Conservation (phyloP, 768 basidiomycete species). For the Leccinum obscurum region DNA sequence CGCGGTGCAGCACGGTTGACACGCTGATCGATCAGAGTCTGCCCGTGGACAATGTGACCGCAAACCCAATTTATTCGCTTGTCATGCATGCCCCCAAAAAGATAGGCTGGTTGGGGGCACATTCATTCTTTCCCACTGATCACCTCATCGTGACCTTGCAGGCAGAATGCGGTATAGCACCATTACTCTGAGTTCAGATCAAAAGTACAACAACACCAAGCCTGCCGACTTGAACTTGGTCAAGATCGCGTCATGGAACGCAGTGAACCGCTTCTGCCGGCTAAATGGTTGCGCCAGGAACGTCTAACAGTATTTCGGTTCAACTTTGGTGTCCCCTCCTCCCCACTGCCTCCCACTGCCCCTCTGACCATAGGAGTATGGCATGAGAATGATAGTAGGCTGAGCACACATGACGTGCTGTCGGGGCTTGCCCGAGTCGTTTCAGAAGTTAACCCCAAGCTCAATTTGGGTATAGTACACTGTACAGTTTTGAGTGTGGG, state of each 20-base stretch:
- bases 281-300: not conserved
- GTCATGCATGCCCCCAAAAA: slow-evolving; percentile 1
- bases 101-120: not conserved
- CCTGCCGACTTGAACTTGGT: no score
- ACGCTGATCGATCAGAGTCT: not conserved
- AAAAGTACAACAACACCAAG: not conserved
- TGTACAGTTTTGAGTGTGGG: not conserved
- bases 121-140: not conserved
- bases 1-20: not conserved
- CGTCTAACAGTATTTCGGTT: not conserved
- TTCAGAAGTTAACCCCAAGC: not conserved
- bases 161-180: not conserved
- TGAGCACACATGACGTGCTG: not conserved
- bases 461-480: not conserved
- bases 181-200: not conserved
- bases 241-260: not conserved
- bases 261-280: slow-evolving; percentile 3
- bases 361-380: not conserved
- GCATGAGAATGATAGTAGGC: slow-evolving; percentile 1
- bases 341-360: not conserved
- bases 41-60: not conserved
- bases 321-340: not conserved
- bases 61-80: slow-evolving; percentile 1
- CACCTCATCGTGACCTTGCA: not conserved
- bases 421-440: not conserved